These are phyloP conservation scores for Plantago elongata DNA, from an alignment of 257 asterid species.

Conservation along the genomic window DNA sequence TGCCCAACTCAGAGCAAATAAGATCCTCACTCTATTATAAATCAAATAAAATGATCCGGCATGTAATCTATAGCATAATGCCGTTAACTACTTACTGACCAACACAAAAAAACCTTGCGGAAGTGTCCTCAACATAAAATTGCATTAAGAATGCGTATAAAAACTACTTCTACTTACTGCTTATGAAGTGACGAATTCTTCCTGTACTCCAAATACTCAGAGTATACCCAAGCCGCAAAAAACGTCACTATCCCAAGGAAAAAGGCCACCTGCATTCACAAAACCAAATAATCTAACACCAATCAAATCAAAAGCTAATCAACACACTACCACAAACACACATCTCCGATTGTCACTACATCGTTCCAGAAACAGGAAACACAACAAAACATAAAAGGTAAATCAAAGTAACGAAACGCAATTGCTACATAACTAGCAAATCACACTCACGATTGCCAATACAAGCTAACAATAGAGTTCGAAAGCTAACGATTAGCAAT, in stretches of 20 bases:
- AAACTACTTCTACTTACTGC: conserved; percentile 31
- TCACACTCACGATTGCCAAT: not conserved
- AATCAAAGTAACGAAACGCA: not conserved
- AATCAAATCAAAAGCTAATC: conserved; percentile 12
- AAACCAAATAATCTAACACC: conserved; percentile 13
- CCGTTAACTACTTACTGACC: conserved; percentile 1
- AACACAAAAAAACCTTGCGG: conserved; percentile 5
- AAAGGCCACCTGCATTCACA: conserved; percentile 60
- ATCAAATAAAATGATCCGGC: not conserved
- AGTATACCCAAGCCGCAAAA: conserved; percentile 73
- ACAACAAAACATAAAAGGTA: not conserved
- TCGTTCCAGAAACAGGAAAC: too few species aligned
- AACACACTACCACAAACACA: conserved; percentile 4
- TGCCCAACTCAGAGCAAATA: conserved; percentile 2
- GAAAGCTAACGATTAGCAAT: conserved; percentile 15
- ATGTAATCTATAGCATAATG: not conserved
- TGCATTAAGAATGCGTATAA: not conserved
- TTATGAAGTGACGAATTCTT: conserved; percentile 36
- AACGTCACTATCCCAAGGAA: conserved; percentile 66
- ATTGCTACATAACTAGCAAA: not conserved
- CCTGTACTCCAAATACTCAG: conserved; percentile 71
- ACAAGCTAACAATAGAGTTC: not conserved
- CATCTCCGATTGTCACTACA: not conserved
- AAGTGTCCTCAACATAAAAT: conserved; percentile 1
- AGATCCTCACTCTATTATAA: not conserved